Evolutionary conservation across 805 yeast species (phyloP).

Genomic region (Lachancea fermentati): DNA sequence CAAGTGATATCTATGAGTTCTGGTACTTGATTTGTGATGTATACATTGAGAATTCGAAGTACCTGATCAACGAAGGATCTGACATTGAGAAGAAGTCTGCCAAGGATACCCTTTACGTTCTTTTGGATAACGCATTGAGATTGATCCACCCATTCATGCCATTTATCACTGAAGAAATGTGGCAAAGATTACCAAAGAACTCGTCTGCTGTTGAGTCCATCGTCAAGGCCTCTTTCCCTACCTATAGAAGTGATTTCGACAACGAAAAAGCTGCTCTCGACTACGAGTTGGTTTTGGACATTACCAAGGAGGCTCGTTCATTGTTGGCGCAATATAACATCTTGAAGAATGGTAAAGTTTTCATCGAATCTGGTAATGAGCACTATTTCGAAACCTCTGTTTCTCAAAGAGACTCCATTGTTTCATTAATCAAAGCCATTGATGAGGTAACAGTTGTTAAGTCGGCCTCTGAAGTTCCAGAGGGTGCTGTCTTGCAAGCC

Average conservation of each 20-base stretch:
- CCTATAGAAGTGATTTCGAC: constrained; percentile 51
- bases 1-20: constrained; percentile 83
- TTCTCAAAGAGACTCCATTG: constrained; percentile 80
- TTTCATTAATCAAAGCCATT: constrained; percentile 87
- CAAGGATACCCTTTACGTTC: constrained; percentile 86
- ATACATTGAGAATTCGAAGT: constrained; percentile 95
- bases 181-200: constrained; percentile 96
- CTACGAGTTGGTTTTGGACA: constrained; percentile 77
- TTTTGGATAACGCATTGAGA: constrained; percentile 85
- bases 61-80: constrained; percentile 86
- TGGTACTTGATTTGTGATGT: constrained; percentile 97
- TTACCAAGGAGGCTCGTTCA: constrained; percentile 89
- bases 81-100: constrained; percentile 82
- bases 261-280: constrained; percentile 63
- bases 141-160: constrained; percentile 99
- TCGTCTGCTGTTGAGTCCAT: constrained; percentile 67
- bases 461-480: constrained; percentile 55
- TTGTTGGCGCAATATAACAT: constrained; percentile 86
- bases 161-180: constrained; percentile 92
- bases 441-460: constrained; percentile 63
- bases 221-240: constrained; percentile 76
- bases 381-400: constrained; percentile 46
- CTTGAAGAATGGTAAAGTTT: constrained; percentile 80
- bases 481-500: constrained; percentile 84
- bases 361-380: constrained; percentile 58